Conservation (phyloP, 257 asterid genomes). For the Schizonepeta tenuifolia region DNA sequence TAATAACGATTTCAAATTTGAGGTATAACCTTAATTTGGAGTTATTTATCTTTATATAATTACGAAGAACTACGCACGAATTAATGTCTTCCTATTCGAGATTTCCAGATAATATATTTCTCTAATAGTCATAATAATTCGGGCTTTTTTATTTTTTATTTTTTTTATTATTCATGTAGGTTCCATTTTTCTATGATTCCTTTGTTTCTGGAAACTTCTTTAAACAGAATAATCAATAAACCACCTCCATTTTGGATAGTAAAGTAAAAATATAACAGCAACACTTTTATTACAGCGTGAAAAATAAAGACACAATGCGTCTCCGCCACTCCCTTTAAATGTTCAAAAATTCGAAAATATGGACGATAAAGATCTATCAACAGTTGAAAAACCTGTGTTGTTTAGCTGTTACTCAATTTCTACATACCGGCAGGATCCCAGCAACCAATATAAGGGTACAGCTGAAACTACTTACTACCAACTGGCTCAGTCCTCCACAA, state of each 20-base stretch:
- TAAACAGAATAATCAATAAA: neutral
- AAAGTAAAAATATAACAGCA: neutral
- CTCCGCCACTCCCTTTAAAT: slow-evolving; percentile 9
- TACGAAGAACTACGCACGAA: too few species aligned
- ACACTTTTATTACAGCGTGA: slow-evolving; percentile 22
- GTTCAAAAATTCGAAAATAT: slow-evolving; percentile 25
- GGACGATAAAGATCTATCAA: slow-evolving; percentile 27
- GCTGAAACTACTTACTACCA: slow-evolving; percentile 16
- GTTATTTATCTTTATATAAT: too few species aligned
- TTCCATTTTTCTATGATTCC: too few species aligned
- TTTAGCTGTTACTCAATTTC: slow-evolving; percentile 31
- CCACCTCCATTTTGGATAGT: neutral
- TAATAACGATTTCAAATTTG: too few species aligned
- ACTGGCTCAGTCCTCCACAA: slow-evolving; percentile 25
- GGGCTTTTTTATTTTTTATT: too few species aligned
- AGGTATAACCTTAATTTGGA: too few species aligned
- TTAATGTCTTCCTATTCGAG: too few species aligned
- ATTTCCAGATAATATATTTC: too few species aligned
- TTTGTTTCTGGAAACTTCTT: too few species aligned
- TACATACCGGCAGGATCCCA: slow-evolving; percentile 30
- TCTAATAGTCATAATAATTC: too few species aligned
- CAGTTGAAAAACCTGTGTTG: slow-evolving; percentile 27
- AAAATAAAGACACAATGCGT: slow-evolving; percentile 18
- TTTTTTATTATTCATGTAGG: too few species aligned
- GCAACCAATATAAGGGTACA: slow-evolving; percentile 39